These are phyloP conservation scores for Pythium pyrilobum DNA, from an alignment of 352 stramenopile genomes.

Conservation along the genomic window DNA sequence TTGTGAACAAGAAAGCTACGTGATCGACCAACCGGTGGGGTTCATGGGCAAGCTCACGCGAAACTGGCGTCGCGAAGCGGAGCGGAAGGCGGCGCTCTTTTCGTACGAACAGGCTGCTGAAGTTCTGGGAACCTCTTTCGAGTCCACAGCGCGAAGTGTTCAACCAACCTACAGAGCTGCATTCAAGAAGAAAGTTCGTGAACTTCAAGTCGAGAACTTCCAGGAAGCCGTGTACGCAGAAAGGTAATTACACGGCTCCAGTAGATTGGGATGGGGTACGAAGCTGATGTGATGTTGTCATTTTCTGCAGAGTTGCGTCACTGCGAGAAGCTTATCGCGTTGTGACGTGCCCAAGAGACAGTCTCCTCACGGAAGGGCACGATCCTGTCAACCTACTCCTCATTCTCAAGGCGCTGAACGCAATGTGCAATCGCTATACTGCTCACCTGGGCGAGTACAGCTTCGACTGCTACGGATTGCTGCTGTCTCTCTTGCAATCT, in stretches of 20 bases:
- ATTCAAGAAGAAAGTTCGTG: conserved; percentile 50
- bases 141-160: conserved; percentile 9
- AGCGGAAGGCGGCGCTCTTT: conserved; percentile 24
- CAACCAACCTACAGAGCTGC: conserved; percentile 34
- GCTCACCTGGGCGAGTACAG: conserved; percentile 42
- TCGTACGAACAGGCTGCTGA: conserved; percentile 33
- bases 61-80: conserved; percentile 75
- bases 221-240: conserved; percentile 27
- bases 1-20: conserved; percentile 81
- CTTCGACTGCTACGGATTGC: conserved; percentile 64
- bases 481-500: conserved; percentile 47
- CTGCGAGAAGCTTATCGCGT: conserved; percentile 63
- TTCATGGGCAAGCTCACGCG: conserved; percentile 82
- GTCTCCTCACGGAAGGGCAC: conserved; percentile 57
- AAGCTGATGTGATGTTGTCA: background rate
- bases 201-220: conserved; percentile 26
- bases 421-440: conserved; percentile 63
- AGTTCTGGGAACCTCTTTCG: conserved; percentile 27
- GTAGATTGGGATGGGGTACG: too few relatives aligned
- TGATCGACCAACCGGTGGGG: conserved; percentile 77
- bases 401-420: conserved; percentile 54
- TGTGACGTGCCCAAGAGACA: conserved; percentile 59
- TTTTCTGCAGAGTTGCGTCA: conserved; percentile 24
- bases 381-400: conserved; percentile 70
- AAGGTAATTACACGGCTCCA: conserved; percentile 31